Evolutionary conservation across 192 early-diverging fungal genomes (phyloP).

Genomic region (Coemansia sp.): DNA sequence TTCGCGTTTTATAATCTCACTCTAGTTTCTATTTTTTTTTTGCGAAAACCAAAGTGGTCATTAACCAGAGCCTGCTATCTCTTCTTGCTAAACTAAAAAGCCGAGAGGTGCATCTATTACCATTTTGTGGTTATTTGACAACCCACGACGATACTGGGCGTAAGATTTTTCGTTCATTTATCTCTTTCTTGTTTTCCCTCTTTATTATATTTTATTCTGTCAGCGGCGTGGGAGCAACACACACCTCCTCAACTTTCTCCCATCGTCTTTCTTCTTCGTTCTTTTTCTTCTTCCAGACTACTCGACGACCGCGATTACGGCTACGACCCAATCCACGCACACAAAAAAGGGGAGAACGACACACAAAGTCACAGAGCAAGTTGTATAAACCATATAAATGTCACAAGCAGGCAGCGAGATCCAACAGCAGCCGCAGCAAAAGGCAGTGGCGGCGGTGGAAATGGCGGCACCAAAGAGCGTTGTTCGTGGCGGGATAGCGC

Average conservation of each 20-base stretch:
- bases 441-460: neutral
- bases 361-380: too few species aligned
- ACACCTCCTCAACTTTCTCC: too few species aligned
- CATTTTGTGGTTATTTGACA: neutral
- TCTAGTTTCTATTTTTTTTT: neutral
- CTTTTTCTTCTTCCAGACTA: too few species aligned
- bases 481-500: conserved; percentile 50
- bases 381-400: neutral
- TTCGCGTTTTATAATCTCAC: too few species aligned
- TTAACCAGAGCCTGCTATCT: neutral
- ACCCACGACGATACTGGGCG: neutral
- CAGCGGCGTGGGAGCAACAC: too few species aligned
- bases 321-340: too few species aligned
- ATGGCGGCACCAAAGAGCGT: conserved; percentile 8
- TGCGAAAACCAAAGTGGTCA: neutral
- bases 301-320: too few species aligned
- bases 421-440: conserved; percentile 6
- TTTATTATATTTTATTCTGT: neutral
- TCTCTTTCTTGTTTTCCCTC: neutral
- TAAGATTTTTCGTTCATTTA: too few species aligned
- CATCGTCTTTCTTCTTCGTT: too few species aligned
- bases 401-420: neutral
- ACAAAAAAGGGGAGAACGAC: too few species aligned
- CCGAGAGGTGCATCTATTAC: neutral
- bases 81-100: neutral